A percentile compares a stretch with the other conserved stretches of the same genome.
Evolutionary conservation across 306 rosid genomes (phyloP).

Genomic region (Cyclanthera cordifolia): DNA sequence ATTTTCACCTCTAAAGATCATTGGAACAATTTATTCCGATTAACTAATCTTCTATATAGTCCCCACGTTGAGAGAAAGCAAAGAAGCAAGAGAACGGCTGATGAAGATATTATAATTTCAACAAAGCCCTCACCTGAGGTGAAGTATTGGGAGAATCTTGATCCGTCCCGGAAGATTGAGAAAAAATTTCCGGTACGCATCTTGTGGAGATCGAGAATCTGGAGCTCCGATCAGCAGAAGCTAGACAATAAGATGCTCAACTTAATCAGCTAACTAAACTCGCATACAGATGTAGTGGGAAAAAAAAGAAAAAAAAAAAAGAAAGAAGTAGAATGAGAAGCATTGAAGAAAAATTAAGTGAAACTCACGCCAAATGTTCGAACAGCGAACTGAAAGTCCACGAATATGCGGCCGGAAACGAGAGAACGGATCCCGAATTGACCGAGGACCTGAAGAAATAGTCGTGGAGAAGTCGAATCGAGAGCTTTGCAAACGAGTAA

Average conservation of each 20-base stretch:
- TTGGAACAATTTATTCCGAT: not conserved
- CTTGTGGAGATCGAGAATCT: slow-evolving; percentile 15
- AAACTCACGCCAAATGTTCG: not conserved
- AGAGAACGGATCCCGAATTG: not conserved
- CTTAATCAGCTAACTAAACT: not conserved
- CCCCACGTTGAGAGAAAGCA: not conserved
- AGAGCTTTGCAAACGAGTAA: not conserved
- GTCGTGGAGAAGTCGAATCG: not conserved
- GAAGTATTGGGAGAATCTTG: slow-evolving; percentile 18
- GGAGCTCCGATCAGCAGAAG: slow-evolving; percentile 13
- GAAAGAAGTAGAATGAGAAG: not conserved
- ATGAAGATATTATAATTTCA: not conserved
- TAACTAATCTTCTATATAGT: not conserved
- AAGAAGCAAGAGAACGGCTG: not conserved
- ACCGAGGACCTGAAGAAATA: not conserved
- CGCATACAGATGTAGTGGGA: not conserved
- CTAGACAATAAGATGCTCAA: not conserved
- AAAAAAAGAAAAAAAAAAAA: no score
- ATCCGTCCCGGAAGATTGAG: slow-evolving; percentile 28
- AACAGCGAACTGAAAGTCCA: slow-evolving; percentile 4
- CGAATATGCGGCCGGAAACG: not conserved
- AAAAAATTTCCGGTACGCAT: slow-evolving; percentile 20
- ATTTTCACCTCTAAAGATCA: not conserved
- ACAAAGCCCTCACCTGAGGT: slow-evolving; percentile 25
- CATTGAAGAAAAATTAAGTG: not conserved